Percentiles rank a stretch among this genome's conserved stretches.
These are phyloP conservation scores for Amaranthus palmeri DNA, from an alignment of 148 eudicot species.

Conservation along the genomic window DNA sequence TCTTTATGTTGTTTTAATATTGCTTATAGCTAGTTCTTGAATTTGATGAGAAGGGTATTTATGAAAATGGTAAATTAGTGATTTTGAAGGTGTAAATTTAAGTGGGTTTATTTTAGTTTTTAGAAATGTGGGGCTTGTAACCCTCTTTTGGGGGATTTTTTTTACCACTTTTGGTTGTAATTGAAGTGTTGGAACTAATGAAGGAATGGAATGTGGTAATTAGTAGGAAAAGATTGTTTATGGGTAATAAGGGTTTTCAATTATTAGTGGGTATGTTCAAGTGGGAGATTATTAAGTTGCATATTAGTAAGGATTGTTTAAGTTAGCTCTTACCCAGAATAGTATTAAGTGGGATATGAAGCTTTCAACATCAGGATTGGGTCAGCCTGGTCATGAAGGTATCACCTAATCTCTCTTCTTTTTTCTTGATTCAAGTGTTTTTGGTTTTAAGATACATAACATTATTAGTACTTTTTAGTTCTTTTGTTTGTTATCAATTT, in stretches of 20 bases:
- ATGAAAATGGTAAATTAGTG: background rate
- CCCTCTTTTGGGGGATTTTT: slow-evolving; percentile 14
- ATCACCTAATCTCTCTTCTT: background rate
- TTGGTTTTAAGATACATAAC: background rate
- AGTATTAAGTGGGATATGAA: slow-evolving; percentile 36
- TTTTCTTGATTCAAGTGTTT: background rate
- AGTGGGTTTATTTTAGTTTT: slow-evolving; percentile 24
- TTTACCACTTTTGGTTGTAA: slow-evolving; percentile 8
- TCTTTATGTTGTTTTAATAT: slow-evolving; percentile 5
- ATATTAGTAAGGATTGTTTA: slow-evolving; percentile 29
- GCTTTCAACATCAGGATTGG: slow-evolving; percentile 44
- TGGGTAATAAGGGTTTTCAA: slow-evolving; percentile 32
- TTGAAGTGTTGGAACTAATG: slow-evolving; percentile 22
- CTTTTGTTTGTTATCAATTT: too few relatives aligned
- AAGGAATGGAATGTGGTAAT: slow-evolving; percentile 34
- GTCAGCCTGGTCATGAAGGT: slow-evolving; percentile 48
- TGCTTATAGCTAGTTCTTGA: background rate
- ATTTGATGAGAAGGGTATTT: background rate
- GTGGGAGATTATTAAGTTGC: slow-evolving; percentile 24
- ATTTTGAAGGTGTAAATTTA: background rate
- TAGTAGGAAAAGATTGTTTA: slow-evolving; percentile 16
- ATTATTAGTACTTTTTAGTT: background rate
- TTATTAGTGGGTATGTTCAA: slow-evolving; percentile 19
- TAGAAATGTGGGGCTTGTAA: slow-evolving; percentile 29
- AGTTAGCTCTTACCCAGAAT: slow-evolving; percentile 28